A percentile compares a stretch with the other conserved stretches of the same genome.
Conservation (phyloP, 176 grass and related monocot species). For the Echinochloa phyllopogon region DNA sequence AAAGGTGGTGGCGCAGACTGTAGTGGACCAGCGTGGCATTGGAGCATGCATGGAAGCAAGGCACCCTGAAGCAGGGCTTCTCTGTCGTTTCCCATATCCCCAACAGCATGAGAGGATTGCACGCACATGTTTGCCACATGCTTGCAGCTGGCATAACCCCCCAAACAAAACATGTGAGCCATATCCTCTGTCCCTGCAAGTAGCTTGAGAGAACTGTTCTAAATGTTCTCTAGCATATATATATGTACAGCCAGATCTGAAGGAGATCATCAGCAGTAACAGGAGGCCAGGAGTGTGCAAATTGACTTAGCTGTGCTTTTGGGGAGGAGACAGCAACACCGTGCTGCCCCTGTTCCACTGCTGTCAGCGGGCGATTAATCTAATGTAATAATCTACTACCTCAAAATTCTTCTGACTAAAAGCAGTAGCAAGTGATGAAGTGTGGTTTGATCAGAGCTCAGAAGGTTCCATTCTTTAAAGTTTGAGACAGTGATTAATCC, state of each 20-base stretch:
- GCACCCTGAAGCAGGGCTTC: constrained; percentile 4
- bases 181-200: not conserved
- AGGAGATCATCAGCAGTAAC: not conserved
- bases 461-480: constrained; percentile 32
- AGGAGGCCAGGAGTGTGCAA: not conserved
- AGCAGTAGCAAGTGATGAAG: not conserved
- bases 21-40: not conserved
- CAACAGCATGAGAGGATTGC: not conserved
- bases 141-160: not conserved
- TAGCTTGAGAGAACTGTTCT: not conserved
- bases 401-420: not conserved
- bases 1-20: not conserved
- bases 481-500: not conserved
- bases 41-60: not conserved
- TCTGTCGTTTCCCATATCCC: not conserved
- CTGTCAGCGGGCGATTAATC: not conserved
- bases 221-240: not conserved
- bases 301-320: not conserved
- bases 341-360: not conserved
- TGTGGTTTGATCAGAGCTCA: not conserved
- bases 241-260: not conserved
- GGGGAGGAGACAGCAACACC: not conserved
- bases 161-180: constrained; percentile 15
- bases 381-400: not conserved
- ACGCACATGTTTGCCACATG: constrained; percentile 32